A percentile compares a stretch with the other conserved stretches of the same genome.
Evolutionary conservation across 257 asterid genomes (phyloP).

Genomic region (Marsdenia floribunda): DNA sequence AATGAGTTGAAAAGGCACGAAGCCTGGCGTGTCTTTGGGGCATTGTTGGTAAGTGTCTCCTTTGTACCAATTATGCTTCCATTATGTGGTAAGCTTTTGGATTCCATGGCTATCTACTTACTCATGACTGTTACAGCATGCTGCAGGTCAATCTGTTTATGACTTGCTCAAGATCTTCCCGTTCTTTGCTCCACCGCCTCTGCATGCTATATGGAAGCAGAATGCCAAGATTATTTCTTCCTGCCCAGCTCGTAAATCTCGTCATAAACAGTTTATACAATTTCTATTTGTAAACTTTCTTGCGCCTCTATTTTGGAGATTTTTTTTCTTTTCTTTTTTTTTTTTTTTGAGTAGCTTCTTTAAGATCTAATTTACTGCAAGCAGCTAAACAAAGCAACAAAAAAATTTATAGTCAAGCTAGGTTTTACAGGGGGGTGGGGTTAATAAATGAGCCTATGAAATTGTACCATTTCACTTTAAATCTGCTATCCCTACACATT

Average conservation of each 20-base stretch:
- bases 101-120: not conserved
- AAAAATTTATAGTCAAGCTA: not conserved
- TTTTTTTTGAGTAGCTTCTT: no score
- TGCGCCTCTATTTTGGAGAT: not conserved
- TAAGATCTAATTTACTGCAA: not conserved
- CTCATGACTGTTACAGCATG: slow-evolving; percentile 41
- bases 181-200: slow-evolving; percentile 48
- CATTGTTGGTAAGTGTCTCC: slow-evolving; percentile 27
- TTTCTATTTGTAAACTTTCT: not conserved
- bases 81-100: slow-evolving; percentile 35
- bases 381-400: not conserved
- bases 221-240: slow-evolving; percentile 42
- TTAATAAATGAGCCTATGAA: not conserved
- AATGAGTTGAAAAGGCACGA: slow-evolving; percentile 91
- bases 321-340: no score
- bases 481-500: not conserved
- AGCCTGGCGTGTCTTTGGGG: slow-evolving; percentile 95
- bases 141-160: slow-evolving; percentile 74
- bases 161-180: slow-evolving; percentile 72
- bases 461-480: not conserved
- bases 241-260: slow-evolving; percentile 29
- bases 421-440: not conserved
- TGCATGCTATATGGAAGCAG: slow-evolving; percentile 42
- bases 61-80: not conserved
- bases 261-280: not conserved